These are phyloP conservation scores for Coniosporium apollinis DNA, from an alignment of 495 filamentous ascomycete genomes.

Conservation along the genomic window DNA sequence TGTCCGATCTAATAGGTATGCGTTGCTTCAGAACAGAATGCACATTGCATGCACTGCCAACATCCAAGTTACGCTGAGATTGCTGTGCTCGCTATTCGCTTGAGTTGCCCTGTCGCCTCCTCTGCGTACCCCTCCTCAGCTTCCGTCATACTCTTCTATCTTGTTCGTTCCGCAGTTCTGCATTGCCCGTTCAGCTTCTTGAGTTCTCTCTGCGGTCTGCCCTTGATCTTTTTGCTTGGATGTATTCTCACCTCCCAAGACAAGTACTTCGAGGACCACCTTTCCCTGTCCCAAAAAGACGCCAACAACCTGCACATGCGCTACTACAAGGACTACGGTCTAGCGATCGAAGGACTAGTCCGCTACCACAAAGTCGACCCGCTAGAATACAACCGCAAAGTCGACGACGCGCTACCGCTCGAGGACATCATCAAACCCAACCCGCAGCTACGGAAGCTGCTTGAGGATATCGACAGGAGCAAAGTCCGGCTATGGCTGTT, in stretches of 20 bases:
- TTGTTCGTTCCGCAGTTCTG: too few relatives aligned
- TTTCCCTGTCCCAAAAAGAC: conserved; percentile 54
- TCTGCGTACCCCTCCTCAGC: too few relatives aligned
- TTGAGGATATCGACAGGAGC: conserved; percentile 56
- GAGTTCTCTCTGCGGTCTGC: too few relatives aligned
- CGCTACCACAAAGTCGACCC: conserved; percentile 91
- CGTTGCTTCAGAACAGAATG: too few relatives aligned
- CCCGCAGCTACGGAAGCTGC: conserved; percentile 51
- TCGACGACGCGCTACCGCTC: conserved; percentile 88
- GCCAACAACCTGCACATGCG: conserved; percentile 67
- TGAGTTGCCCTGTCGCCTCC: too few relatives aligned
- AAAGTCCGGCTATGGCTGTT: conserved; percentile 88
- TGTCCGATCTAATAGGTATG: conserved; percentile 22
- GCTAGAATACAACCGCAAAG: conserved; percentile 81
- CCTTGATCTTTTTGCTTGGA: too few relatives aligned
- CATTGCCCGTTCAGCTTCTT: too few relatives aligned
- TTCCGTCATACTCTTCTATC: too few relatives aligned
- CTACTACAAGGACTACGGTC: conserved; percentile 90
- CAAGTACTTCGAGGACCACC: conserved; percentile 63
- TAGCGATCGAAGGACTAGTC: conserved; percentile 90
- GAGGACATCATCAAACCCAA: conserved; percentile 67
- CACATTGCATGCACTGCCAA: too few relatives aligned
- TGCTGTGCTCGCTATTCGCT: too few relatives aligned
- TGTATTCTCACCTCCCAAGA: conserved; percentile 29
- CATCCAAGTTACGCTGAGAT: too few relatives aligned